A percentile compares a stretch with the other conserved stretches of the same genome.
These are phyloP conservation scores for Dictyophora rubrovolvata DNA, from an alignment of 768 basidiomycete genomes.

Conservation along the genomic window DNA sequence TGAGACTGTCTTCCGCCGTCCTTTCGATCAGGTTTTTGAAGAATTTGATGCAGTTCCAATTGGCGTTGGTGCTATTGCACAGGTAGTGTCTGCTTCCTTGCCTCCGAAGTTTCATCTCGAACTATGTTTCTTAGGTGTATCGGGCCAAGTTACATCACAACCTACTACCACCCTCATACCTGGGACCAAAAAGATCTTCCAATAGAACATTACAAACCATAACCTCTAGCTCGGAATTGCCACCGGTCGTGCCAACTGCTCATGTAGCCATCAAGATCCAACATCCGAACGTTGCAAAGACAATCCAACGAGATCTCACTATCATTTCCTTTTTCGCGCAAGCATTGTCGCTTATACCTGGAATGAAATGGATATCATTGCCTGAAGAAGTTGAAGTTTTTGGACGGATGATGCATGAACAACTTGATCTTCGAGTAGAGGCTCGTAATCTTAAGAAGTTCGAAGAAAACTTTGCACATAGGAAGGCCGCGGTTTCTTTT, in stretches of 20 bases:
- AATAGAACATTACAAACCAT: conserved; percentile 40
- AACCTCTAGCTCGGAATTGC: conserved; percentile 45
- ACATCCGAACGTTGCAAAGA: conserved; percentile 76
- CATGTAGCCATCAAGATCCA: conserved; percentile 94
- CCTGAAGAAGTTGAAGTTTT: conserved; percentile 94
- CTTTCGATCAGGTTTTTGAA: conserved; percentile 85
- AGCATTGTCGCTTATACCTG: conserved; percentile 68
- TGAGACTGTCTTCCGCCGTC: conserved; percentile 70
- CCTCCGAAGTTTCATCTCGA: neutral
- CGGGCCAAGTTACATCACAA: conserved; percentile 75
- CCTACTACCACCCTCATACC: conserved; percentile 77
- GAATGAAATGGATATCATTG: conserved; percentile 93
- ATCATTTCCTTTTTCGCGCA: conserved; percentile 94
- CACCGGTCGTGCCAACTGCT: conserved; percentile 67
- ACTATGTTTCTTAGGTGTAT: conserved; percentile 52
- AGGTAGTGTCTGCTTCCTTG: conserved; percentile 32
- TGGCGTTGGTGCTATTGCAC: conserved; percentile 98
- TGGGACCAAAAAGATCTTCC: conserved; percentile 56
- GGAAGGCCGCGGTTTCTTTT: conserved; percentile 78
- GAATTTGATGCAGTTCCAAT: conserved; percentile 81
- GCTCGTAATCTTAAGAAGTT: conserved; percentile 80
- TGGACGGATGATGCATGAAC: conserved; percentile 92
- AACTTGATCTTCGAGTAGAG: conserved; percentile 85
- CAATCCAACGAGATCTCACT: conserved; percentile 78
- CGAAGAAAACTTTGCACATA: conserved; percentile 73